These are phyloP conservation scores for Inonotus obliquus DNA, from an alignment of 1,284 basidiomycete species.

Conservation along the genomic window DNA sequence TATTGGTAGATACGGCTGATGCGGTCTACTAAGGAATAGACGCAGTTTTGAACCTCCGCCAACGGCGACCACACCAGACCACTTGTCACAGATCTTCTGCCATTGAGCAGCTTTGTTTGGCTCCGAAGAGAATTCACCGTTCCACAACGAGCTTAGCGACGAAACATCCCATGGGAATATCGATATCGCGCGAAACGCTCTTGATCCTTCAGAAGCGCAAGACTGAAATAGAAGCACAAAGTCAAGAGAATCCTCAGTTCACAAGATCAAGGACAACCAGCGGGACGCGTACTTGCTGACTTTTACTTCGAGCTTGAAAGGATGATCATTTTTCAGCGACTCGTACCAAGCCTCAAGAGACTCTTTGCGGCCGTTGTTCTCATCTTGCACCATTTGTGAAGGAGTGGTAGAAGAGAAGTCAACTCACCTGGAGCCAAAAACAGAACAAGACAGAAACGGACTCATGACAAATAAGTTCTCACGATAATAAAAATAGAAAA, in stretches of 20 bases:
- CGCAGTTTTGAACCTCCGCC: conserved; percentile 14
- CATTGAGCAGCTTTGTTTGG: conserved; percentile 9
- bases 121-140: conserved; percentile 11
- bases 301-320: conserved; percentile 11
- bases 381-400: not conserved
- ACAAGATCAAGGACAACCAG: not conserved
- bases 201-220: not conserved
- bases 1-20: conserved; percentile 11
- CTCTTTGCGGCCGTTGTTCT: not conserved
- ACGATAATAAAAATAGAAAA: not conserved
- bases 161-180: conserved; percentile 16
- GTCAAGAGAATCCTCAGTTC: not conserved
- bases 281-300: conserved; percentile 1
- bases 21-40: conserved; percentile 10
- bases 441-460: not conserved
- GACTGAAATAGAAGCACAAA: too few species aligned
- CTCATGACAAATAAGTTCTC: not conserved
- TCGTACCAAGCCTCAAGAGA: conserved; percentile 5
- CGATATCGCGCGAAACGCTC: conserved; percentile 2
- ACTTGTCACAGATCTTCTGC: conserved; percentile 12
- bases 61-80: conserved; percentile 15
- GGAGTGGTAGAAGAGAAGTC: not conserved
- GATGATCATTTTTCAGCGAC: not conserved
- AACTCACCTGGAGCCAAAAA: not conserved
- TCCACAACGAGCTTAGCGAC: conserved; percentile 6